Evolutionary conservation across 208 protist genomes (phyloP).

Genomic region (Blastocrithidia nonstop): DNA sequence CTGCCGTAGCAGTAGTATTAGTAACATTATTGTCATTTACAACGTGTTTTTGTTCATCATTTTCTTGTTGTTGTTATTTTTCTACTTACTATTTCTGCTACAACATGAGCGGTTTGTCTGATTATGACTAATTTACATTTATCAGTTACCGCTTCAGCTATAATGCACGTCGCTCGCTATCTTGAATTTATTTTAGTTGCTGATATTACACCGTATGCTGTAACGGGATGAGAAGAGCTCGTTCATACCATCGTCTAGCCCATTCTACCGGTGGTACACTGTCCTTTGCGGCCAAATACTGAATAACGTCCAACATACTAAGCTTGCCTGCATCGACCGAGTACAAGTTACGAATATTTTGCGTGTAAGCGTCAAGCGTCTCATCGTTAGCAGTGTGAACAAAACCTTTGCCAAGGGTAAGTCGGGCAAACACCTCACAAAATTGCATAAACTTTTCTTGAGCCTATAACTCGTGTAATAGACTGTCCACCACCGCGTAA

Average conservation of each 20-base stretch:
- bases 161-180: constrained; percentile 17
- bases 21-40: too few relatives aligned
- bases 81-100: neutral
- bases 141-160: constrained; percentile 9
- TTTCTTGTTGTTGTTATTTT: neutral
- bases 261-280: constrained; percentile 54
- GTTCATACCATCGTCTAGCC: constrained; percentile 76
- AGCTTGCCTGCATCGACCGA: constrained; percentile 43
- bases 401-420: constrained; percentile 53
- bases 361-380: constrained; percentile 52
- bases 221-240: constrained; percentile 50
- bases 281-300: constrained; percentile 71
- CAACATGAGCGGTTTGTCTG: neutral
- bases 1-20: constrained; percentile 13
- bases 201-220: constrained; percentile 59
- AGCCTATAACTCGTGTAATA: constrained; percentile 42
- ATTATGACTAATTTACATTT: neutral
- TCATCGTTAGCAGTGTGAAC: constrained; percentile 41
- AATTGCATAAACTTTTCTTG: constrained; percentile 76
- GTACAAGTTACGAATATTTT: constrained; percentile 46
- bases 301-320: constrained; percentile 65
- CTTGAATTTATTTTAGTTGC: constrained; percentile 34
- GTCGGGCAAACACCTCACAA: constrained; percentile 70
- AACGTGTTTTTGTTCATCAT: neutral
- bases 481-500: constrained; percentile 32